phyloP scores from a whole-genome alignment of 805 yeast genomes.

The Candida boleticola region DNA sequence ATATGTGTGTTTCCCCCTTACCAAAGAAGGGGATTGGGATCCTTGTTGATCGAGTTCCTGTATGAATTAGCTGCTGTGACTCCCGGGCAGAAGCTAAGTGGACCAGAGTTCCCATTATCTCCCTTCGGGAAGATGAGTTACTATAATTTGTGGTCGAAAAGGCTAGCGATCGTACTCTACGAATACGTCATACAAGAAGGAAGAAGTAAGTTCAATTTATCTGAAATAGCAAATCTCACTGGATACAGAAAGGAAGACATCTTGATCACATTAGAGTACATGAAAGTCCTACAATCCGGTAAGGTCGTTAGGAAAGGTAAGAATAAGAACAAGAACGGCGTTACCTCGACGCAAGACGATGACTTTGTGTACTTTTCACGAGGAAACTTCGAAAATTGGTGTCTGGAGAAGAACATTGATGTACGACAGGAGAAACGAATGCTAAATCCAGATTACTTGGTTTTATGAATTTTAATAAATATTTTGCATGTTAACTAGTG shows the following conservation, averaged over 20 bases:
- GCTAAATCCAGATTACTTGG: slow-evolving; percentile 24
- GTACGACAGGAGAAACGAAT: slow-evolving; percentile 22
- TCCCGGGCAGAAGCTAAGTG: slow-evolving; percentile 63
- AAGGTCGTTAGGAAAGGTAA: background rate
- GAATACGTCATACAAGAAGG: background rate
- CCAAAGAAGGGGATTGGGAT: slow-evolving; percentile 76
- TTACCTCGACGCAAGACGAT: slow-evolving; percentile 8
- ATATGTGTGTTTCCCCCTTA: slow-evolving; percentile 90
- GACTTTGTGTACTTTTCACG: slow-evolving; percentile 13
- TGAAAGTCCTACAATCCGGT: slow-evolving; percentile 31
- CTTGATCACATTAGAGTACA: slow-evolving; percentile 53
- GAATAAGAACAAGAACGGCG: background rate
- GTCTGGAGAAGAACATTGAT: slow-evolving; percentile 22
- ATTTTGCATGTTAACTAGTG: no score
- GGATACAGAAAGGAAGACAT: slow-evolving; percentile 67
- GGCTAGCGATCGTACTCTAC: slow-evolving; percentile 21
- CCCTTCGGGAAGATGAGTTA: slow-evolving; percentile 77
- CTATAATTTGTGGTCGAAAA: slow-evolving; percentile 69
- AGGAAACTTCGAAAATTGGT: slow-evolving; percentile 28
- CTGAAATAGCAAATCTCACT: slow-evolving; percentile 51
- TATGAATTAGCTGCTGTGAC: slow-evolving; percentile 62
- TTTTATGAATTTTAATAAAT: background rate
- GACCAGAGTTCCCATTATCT: slow-evolving; percentile 91
- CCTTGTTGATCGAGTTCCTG: slow-evolving; percentile 77
- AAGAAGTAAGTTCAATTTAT: slow-evolving; percentile 36